Evolutionary conservation across 768 basidiomycete species (phyloP), one percentile per base, ranked within the genome.

Genomic region (Rhodosporidiobolus odoratus): DNA sequence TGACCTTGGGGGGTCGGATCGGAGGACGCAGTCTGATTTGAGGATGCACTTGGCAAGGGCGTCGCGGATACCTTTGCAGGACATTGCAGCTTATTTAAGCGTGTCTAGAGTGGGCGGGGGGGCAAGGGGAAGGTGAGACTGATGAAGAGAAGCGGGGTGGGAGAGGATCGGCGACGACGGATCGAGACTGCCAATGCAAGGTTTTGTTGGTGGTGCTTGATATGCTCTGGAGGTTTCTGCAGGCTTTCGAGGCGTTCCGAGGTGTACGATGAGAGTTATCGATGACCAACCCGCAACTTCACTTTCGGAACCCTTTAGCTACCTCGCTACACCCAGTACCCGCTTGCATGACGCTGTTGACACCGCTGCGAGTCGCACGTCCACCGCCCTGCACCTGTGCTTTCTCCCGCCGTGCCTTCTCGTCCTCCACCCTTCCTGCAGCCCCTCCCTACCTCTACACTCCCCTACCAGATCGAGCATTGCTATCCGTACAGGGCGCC

Each of bases 31-130:
- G 77, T 94, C 91, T 0, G 91, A 90, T 76, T 84, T 85, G 77
- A 93, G 83, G 8, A 95, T 80, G 76, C 92, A 95, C 68, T 89
- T 85, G 76, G 90, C 92, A 77, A 95, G 84, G 43, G 90, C 89
- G 37, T 81, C 83, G 58, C 92, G 82, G 68, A 95, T 82, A 60
- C 85, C 85, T 75, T 89, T 85, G 79, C 92, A 94, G 56, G 88
- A 88, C 52, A 75, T 75, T 15, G n/a, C 8, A 16, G 5, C n/a
- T n/a, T n/a, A n/a, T n/a, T n/a, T n/a, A n/a, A n/a, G n/a, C n/a
- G n/a, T 21, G 35, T 9, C 16, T 16, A 7, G 27, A 41, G 19
- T 4, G 58, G 43, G 23, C 23, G 12, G 43, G 43, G 43, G 12
- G 12, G 43, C 43, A 45, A 23, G 43, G 43, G 43, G 43, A 45